A percentile compares a stretch with the other conserved stretches of the same genome.
These are phyloP conservation scores for Euphorbia pulcherrima DNA, from an alignment of 345 rosid genomes.

Conservation along the genomic window DNA sequence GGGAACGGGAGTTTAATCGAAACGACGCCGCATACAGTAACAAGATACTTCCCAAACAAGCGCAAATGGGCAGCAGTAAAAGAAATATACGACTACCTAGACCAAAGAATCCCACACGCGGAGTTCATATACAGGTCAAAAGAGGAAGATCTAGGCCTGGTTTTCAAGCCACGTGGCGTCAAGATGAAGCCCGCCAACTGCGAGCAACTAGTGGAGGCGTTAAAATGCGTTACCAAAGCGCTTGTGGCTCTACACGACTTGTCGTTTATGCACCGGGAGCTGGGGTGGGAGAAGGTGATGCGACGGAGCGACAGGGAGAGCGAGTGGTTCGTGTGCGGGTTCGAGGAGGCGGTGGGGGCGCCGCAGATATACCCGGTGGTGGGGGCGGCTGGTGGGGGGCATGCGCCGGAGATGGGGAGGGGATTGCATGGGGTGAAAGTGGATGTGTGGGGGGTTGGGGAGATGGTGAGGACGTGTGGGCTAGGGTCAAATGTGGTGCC, in stretches of 20 bases:
- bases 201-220: constrained; percentile 75
- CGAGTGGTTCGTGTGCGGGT: constrained; percentile 87
- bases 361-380: constrained; percentile 76
- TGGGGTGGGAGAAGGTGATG: constrained; percentile 85
- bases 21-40: constrained; percentile 68
- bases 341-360: constrained; percentile 67
- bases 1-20: constrained; percentile 50
- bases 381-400: constrained; percentile 36
- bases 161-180: constrained; percentile 76
- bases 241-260: constrained; percentile 85
- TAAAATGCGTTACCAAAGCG: constrained; percentile 80
- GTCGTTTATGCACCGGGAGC: constrained; percentile 89
- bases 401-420: constrained; percentile 89
- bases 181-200: constrained; percentile 52
- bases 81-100: constrained; percentile 69
- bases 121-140: constrained; percentile 47
- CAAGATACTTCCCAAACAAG: constrained; percentile 49
- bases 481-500: constrained; percentile 43
- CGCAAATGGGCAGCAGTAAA: constrained; percentile 67
- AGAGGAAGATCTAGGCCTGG: constrained; percentile 57
- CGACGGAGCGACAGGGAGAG: constrained; percentile 43
- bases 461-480: constrained; percentile 75
- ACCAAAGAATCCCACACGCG: constrained; percentile 77
- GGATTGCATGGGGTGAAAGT: constrained; percentile 93
- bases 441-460: constrained; percentile 93